Evolutionary conservation across 202 grass and related monocot species (phyloP), one percentile per base, ranked within the genome.

Genomic region (Dendrocalamus latiflorus): DNA sequence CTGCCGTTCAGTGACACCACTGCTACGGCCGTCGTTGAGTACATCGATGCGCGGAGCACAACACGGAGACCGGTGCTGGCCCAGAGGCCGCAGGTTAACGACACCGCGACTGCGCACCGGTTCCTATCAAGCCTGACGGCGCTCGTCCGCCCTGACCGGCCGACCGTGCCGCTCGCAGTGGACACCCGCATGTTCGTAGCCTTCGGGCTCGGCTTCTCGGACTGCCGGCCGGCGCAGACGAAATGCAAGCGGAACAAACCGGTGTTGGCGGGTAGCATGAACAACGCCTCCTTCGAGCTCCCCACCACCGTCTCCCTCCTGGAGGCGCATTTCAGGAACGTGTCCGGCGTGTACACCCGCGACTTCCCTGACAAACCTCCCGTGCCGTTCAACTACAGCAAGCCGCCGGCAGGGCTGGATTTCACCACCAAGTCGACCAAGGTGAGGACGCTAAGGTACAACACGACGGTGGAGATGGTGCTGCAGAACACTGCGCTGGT

Each of bases 401-500:
- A 30, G 2, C 26, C 62, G 1, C 70, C 81, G n/a, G 0, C 1
- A 6, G 13, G 34, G 37, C 11, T 84, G 47, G 9, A 1, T 56
- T 68, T 18, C 44, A 88, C 85, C 2, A 33, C 24, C 50, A 65
- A 22, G 70, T 20, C 81, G 14, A 94, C 92, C 20, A 91, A 87
- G 73, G 77, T 75, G 70, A 90, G 70, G 82, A 70, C 37, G 65
- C 1, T 92, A 21, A 42, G 60, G 83, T 92, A 84, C 73, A 86
- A 90, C 77, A 55, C 81, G 56, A 88, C 82, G 68, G 93, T 94
- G 65, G 85, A 92, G 89, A 42, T 88, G 59, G 93, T 94, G 81
- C 85, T 90, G 78, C 93, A 92, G 85, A 86, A 88, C 85, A 94
- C 89, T 13, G 89, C 92, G 48, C 57, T 91, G 70, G 30, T 95